phyloP scores from a whole-genome alignment of 768 basidiomycete genomes.

The Collybia sp. region DNA sequence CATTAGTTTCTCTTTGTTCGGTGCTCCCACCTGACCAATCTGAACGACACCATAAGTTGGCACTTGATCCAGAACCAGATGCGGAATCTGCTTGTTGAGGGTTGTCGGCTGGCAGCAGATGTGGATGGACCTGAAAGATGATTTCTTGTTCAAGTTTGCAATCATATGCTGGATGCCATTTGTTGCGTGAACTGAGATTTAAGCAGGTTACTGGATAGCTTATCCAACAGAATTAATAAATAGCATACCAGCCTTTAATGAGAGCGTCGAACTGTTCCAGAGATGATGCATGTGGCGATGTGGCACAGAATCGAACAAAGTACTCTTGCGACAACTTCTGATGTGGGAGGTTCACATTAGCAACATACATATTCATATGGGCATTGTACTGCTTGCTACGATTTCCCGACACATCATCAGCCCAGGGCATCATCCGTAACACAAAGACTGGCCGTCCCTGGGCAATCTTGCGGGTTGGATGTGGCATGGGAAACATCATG shows the following conservation, averaged over 20 bases:
- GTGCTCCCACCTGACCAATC: slow-evolving; percentile 18
- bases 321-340: slow-evolving; percentile 21
- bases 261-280: slow-evolving; percentile 25
- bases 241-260: slow-evolving; percentile 9
- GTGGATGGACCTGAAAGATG: slow-evolving; percentile 16
- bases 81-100: slow-evolving; percentile 24
- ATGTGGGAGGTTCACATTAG: slow-evolving; percentile 24
- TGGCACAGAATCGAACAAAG: slow-evolving; percentile 24
- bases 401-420: slow-evolving; percentile 29
- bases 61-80: slow-evolving; percentile 17
- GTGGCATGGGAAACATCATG: neutral
- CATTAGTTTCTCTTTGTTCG: slow-evolving; percentile 12
- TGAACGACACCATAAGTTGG: slow-evolving; percentile 17
- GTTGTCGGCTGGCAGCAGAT: slow-evolving; percentile 26
- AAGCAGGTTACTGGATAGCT: too few relatives aligned
- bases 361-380: slow-evolving; percentile 27
- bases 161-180: slow-evolving; percentile 20
- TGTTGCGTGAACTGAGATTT: too few relatives aligned
- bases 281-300: slow-evolving; percentile 23
- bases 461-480: neutral
- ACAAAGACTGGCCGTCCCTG: neutral
- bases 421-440: slow-evolving; percentile 13
- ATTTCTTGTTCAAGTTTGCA: slow-evolving; percentile 18
- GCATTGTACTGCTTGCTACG: slow-evolving; percentile 29
- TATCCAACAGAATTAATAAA: too few relatives aligned